Base-by-base conservation (phyloP, 2,329 filamentous ascomycete species). In the Sporothrix pallida region DNA sequence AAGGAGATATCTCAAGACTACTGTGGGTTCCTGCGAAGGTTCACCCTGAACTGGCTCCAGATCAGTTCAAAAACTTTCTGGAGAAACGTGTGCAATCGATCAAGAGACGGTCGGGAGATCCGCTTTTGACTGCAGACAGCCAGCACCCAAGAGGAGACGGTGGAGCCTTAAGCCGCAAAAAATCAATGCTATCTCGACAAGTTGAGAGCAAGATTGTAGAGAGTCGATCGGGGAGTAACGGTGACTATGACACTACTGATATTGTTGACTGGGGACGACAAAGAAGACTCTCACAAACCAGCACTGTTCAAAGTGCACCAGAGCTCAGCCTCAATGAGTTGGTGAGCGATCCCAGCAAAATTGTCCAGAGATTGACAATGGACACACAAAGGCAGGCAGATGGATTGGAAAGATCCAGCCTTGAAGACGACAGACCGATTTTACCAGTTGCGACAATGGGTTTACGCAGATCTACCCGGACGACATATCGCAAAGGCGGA, bases 11-110 rank as follows among this genome's bases (percentile, higher is more conserved):
- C 8, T 94, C 95, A 1, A 89, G 94, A 75, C 84, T 98, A 74
- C 93, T 98, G 77, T 99, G 96, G 96, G 96, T 99, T 6, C 96
- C 96, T 5, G 96, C 96, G 31, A 90, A 94, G 74, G 88, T 99
- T 42, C 96, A 99, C 79, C 96, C 96, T 0, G 96, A 99, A 82
- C 86, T 99, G 68, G 96, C 96, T 2, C 96, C 96, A 0, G 94
- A 93, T 79, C 96, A 98, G 78, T 99, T 98, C 86, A 98, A 97
- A 82, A 95, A 92, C 0, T 99, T 98, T 78, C 88, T 99, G 1
- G 95, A 99, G 79, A 97, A 95, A 76, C 91, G 95, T 79, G 93
- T 98, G 13, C 93, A 97, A 78, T 92, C 93, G 50, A 97, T 98
- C 78, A 91, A 94, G 81, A 88, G 95, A 77, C 89, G 93, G 78